Conservation (phyloP, 1,284 basidiomycete genomes). For the Rhodotorula sp. region DNA sequence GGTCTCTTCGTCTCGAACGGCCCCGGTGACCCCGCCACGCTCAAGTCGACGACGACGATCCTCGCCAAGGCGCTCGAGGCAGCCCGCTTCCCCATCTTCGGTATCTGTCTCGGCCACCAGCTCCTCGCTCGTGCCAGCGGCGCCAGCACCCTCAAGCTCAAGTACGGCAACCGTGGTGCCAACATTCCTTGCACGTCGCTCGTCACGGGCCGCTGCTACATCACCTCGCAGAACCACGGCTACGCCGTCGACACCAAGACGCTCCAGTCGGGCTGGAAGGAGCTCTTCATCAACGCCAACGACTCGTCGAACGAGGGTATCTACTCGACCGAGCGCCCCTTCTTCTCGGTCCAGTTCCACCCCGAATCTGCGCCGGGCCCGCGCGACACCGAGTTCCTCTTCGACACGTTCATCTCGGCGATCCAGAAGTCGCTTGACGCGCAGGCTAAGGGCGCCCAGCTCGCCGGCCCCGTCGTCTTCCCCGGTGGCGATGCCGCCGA, state of each 20-base stretch:
- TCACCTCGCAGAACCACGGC: slow-evolving; percentile 99
- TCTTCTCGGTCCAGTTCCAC: slow-evolving; percentile 99
- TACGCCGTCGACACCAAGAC: slow-evolving; percentile 86
- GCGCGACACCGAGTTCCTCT: slow-evolving; percentile 97
- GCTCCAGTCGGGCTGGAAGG: slow-evolving; percentile 84
- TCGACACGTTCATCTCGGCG: slow-evolving; percentile 94
- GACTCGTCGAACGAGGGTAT: slow-evolving; percentile 98
- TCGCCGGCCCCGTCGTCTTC: slow-evolving; percentile 67
- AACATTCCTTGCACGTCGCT: slow-evolving; percentile 97
- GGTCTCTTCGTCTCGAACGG: slow-evolving; percentile 98
- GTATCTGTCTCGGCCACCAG: slow-evolving; percentile 99
- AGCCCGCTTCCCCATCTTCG: slow-evolving; percentile 85
- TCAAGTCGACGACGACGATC: slow-evolving; percentile 64
- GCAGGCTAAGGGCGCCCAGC: slow-evolving; percentile 67
- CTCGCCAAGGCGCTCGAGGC: slow-evolving; percentile 72
- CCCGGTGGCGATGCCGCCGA: slow-evolving; percentile 84
- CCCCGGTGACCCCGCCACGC: slow-evolving; percentile 92
- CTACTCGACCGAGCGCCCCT: slow-evolving; percentile 80
- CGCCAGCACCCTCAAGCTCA: slow-evolving; percentile 95
- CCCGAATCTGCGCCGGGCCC: slow-evolving; percentile 99
- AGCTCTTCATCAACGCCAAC: slow-evolving; percentile 95
- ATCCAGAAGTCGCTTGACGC: slow-evolving; percentile 55
- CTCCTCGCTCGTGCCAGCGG: slow-evolving; percentile 93
- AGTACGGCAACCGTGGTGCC: slow-evolving; percentile 98
- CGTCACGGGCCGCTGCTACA: slow-evolving; percentile 93